Conservation (phyloP, 2,329 filamentous ascomycete species). For the Alternaria conjuncta region DNA sequence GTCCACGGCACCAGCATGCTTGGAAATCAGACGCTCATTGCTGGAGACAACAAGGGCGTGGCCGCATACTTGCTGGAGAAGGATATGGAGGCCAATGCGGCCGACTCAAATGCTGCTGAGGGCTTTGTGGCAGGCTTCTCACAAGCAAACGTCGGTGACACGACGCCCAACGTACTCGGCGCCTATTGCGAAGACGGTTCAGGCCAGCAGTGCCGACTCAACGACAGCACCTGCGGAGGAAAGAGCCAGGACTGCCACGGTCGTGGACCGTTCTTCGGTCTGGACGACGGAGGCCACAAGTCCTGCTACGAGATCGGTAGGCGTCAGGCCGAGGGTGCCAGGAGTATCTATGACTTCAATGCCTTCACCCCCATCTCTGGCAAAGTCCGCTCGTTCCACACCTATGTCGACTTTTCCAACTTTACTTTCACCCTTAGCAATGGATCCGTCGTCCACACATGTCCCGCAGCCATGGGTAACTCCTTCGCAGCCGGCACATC, state of each 20-base stretch:
- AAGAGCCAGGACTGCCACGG: conserved; percentile 75
- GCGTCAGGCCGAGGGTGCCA: conserved; percentile 71
- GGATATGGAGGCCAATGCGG: conserved; percentile 58
- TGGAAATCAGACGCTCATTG: conserved; percentile 87
- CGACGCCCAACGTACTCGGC: conserved; percentile 84
- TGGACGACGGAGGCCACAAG: conserved; percentile 68
- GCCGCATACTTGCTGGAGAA: conserved; percentile 85
- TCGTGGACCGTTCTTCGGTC: conserved; percentile 71
- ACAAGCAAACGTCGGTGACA: conserved; percentile 90
- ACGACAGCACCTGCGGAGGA: conserved; percentile 85
- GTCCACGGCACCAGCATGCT: conserved; percentile 91
- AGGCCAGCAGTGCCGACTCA: conserved; percentile 69
- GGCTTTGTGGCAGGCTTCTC: conserved; percentile 90
- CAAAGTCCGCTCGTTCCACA: conserved; percentile 79
- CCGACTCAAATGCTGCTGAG: conserved; percentile 57
- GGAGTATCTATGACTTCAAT: conserved; percentile 62
- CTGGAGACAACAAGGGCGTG: conserved; percentile 97
- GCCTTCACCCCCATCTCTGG: conserved; percentile 62
- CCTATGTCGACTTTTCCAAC: conserved; percentile 80
- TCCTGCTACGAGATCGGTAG: conserved; percentile 79
- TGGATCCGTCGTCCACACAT: conserved; percentile 73
- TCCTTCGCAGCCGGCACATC: conserved; percentile 93
- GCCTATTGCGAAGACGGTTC: conserved; percentile 90
- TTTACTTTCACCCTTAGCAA: conserved; percentile 78
- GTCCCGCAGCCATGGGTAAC: conserved; percentile 86